Evolutionary conservation across 257 asterid species (phyloP).

Genomic region (Rauvolfia tetraphylla): DNA sequence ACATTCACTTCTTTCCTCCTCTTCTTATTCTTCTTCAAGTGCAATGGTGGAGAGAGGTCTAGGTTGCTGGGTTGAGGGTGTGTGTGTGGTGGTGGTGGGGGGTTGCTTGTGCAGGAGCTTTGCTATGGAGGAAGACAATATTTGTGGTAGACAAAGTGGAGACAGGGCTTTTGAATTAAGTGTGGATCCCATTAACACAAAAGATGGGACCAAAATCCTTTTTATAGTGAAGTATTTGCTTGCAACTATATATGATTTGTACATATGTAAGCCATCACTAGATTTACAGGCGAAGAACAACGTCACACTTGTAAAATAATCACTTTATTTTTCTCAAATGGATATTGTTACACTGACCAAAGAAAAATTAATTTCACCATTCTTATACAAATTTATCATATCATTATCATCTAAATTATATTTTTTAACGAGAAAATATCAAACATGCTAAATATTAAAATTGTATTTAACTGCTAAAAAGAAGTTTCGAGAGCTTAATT

Average conservation of each 20-base stretch:
- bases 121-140: conserved; percentile 8
- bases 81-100: not conserved
- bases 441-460: too few species aligned
- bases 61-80: not conserved
- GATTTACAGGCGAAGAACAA: too few species aligned
- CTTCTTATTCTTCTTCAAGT: not conserved
- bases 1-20: not conserved
- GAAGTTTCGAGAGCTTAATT: too few species aligned
- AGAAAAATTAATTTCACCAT: too few species aligned
- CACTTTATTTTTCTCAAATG: too few species aligned
- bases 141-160: conserved; percentile 56
- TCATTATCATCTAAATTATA: too few species aligned
- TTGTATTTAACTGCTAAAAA: too few species aligned
- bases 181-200: conserved; percentile 31
- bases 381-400: too few species aligned
- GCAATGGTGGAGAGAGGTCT: conserved; percentile 2
- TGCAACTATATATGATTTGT: not conserved
- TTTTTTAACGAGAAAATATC: too few species aligned
- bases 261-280: not conserved
- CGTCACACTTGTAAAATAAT: too few species aligned
- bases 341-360: too few species aligned
- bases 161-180: conserved; percentile 40
- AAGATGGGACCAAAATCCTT: not conserved
- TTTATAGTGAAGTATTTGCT: not conserved
- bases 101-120: not conserved